Conservation (phyloP, 169 alveolate genomes). For the Pseudocohnilembus persalinus region DNA sequence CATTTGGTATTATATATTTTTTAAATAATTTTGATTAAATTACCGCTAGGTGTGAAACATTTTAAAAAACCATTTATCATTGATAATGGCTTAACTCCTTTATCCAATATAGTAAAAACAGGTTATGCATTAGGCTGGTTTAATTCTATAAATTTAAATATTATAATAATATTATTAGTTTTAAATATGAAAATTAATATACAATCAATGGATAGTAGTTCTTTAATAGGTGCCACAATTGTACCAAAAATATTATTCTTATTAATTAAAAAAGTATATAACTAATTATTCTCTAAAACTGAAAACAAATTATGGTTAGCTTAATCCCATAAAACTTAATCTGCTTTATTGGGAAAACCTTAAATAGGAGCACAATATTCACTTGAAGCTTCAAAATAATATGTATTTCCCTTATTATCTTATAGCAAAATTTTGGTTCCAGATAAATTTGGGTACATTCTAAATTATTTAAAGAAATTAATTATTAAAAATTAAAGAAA, state of each 20-base stretch:
- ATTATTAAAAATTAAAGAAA: neutral
- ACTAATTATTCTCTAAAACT: conserved; percentile 57
- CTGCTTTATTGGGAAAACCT: conserved; percentile 60
- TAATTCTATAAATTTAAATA: conserved; percentile 34
- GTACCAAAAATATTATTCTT: conserved; percentile 76
- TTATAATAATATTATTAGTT: neutral
- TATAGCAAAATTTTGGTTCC: conserved; percentile 84
- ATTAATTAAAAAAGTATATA: conserved; percentile 62
- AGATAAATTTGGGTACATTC: conserved; percentile 72
- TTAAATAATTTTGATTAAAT: too few relatives aligned
- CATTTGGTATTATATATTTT: neutral
- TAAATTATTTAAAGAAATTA: conserved; percentile 24
- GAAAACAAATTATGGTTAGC: conserved; percentile 76
- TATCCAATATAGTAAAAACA: conserved; percentile 66
- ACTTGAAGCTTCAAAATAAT: conserved; percentile 35
- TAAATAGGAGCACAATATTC: conserved; percentile 42
- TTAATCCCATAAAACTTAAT: conserved; percentile 81
- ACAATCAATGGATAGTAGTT: conserved; percentile 61
- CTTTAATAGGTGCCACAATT: conserved; percentile 59
- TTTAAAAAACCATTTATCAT: conserved; percentile 67
- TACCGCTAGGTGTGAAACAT: conserved; percentile 67
- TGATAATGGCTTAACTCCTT: conserved; percentile 71
- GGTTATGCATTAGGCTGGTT: conserved; percentile 53
- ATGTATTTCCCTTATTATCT: conserved; percentile 80
- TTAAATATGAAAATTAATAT: neutral